These are phyloP conservation scores for Globisporangium cylindrosporum DNA, from an alignment of 352 stramenopile genomes.

Conservation along the genomic window DNA sequence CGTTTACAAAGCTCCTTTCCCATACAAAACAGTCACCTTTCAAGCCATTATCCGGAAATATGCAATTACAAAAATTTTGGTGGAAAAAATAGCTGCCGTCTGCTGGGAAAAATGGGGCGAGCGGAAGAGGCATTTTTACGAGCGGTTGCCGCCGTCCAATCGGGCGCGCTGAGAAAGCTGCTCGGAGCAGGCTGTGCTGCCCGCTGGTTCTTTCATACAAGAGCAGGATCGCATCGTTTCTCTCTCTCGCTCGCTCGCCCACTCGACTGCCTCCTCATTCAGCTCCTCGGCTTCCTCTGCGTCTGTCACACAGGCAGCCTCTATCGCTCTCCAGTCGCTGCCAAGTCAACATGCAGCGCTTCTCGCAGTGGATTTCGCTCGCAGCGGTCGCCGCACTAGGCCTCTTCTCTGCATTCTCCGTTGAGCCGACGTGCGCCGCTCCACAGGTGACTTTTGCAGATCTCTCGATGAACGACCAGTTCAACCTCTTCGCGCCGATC, in stretches of 20 bases:
- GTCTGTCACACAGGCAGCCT: not conserved
- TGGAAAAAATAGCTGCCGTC: not conserved
- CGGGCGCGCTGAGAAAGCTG: not conserved
- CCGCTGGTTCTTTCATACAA: not conserved
- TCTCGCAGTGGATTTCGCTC: not conserved
- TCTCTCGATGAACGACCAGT: conserved; percentile 3
- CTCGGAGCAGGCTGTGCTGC: too few relatives aligned
- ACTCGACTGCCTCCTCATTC: not conserved
- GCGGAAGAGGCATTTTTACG: not conserved
- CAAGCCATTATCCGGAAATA: not conserved
- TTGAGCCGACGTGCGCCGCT: not conserved
- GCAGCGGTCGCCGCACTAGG: not conserved
- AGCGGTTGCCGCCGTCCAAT: not conserved
- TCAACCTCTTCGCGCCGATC: conserved; percentile 29
- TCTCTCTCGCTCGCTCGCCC: not conserved
- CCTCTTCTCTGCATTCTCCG: not conserved
- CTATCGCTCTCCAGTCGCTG: not conserved
- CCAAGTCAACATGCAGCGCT: not conserved
- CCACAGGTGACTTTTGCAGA: not conserved
- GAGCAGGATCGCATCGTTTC: not conserved
- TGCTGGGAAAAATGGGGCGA: not conserved
- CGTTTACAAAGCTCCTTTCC: not conserved
- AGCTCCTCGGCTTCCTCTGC: too few relatives aligned
- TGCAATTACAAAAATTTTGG: not conserved
- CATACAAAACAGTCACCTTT: not conserved